These are phyloP conservation scores for Alternaria viburni DNA, from an alignment of 2,329 filamentous ascomycete species.

Conservation along the genomic window DNA sequence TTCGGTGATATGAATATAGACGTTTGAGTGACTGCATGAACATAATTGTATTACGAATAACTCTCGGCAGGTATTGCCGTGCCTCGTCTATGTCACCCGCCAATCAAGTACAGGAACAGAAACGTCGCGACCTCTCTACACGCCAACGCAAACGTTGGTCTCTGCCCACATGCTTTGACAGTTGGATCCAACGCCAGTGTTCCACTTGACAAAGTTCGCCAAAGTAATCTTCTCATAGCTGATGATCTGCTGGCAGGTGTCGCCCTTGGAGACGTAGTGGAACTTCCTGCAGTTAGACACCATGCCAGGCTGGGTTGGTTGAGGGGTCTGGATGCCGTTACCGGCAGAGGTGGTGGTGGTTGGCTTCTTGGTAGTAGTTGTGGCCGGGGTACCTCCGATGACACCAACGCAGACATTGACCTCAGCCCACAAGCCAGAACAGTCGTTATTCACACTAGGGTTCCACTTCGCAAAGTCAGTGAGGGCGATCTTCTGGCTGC, in stretches of 20 bases:
- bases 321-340: not conserved
- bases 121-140: not conserved
- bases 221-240: not conserved
- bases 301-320: not conserved
- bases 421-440: not conserved
- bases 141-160: not conserved
- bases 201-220: not conserved
- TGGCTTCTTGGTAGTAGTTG: not conserved
- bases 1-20: too few relatives aligned
- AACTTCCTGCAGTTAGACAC: not conserved
- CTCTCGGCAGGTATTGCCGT: too few relatives aligned
- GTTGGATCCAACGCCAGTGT: not conserved
- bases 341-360: not conserved
- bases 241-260: not conserved
- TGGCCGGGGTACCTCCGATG: not conserved
- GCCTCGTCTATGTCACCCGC: too few relatives aligned
- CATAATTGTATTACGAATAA: too few relatives aligned
- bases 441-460: not conserved
- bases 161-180: not conserved
- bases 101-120: too few relatives aligned
- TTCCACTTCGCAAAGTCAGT: constrained; percentile 12
- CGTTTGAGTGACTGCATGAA: too few relatives aligned
- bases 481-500: constrained; percentile 2
- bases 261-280: not conserved
- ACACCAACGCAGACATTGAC: not conserved